Evolutionary conservation across 2,329 filamentous ascomycete species (phyloP), one percentile per base, ranked within the genome.

Genomic region (Boeremia lycopersici): DNA sequence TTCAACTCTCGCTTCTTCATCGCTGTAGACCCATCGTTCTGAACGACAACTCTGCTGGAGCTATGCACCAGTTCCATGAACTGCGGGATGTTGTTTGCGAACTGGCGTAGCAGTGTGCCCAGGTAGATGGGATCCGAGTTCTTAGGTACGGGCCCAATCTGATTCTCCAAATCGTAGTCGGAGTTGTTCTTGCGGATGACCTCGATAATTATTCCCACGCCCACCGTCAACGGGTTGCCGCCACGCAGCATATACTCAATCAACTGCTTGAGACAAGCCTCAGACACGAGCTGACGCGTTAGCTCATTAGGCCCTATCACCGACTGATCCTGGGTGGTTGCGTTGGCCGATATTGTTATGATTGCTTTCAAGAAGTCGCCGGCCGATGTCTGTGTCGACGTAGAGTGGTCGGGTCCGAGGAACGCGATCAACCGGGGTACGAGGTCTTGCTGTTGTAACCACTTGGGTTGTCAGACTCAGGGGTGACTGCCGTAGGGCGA

Each of bases 171-270:
- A 65, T 99, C 95, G 73, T 99, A 99, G 76, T 99, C 95, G 0
- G 95, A 98, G 74, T 99, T 99, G 77, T 99, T 99, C 79, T 99
- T 99, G 57, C 95, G 86, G 72, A 99, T 99, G 40, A 99, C 95
- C 77, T 99, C 95, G 61, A 99, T 99, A 30, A 99, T 86, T 68
- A 98, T 97, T 17, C 95, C 95, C 10, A 99, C 95, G 44, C 95
- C 95, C 13, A 98, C 96, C 0, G 93, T 98, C 54, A 99, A 78
- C 6, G 95, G 89, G 68, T 99, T 98, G 25, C 95, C 95, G 34
- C 95, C 95, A 46, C 88, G 84, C 12, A 98, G 84, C 95, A 99
- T 99, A 67, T 93, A 91, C 12, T 84, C 81, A 56, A 98, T 91
- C n/a, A 99, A 83, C 56, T 86, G 86, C 69, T 93, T 85, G 46